Evolutionary conservation across 2,329 filamentous ascomycete species (phyloP), one percentile per base, ranked within the genome.

Genomic region (Gaeumannomyces tritici): DNA sequence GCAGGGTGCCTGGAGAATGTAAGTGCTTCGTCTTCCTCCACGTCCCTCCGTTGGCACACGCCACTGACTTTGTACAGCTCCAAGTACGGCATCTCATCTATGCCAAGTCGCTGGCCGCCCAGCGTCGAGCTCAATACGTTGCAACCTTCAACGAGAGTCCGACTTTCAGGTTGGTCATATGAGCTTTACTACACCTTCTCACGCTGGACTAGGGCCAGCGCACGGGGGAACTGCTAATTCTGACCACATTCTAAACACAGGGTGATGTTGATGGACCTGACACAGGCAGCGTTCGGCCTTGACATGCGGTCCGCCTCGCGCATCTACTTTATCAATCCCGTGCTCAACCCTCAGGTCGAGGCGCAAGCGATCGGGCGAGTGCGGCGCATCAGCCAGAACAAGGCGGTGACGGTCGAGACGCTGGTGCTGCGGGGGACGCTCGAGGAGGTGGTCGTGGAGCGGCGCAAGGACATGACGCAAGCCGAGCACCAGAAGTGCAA

Each of bases 291-390:
- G 0, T 91, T 93, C 65, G 93, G 93, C 0, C 80, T 98, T 0
- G 93, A 97, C 70, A 86, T 97, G 73, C 87, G 87, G 61, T 86
- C 85, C 13, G 93, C 93, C 1, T 95, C 89, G 5, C 80, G 93
- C 2, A 88, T 98, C 12, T 96, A 92, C 74, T 97, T 98, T 65
- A 83, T 96, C 62, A 93, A 89, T 66, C 93, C 93, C 0, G 90
- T 96, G 15, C 88, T 95, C 71, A 89, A 93, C 61, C 91, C 91
- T 0, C 85, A 90, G 66, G 83, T 96, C 0, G 90, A 96, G 72
- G 91, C 90, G 1, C 93, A 98, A 73, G 93, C 93, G 0, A 91
- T 97, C 65, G 96, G 96, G 64, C 87, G 93, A 70, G 91, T 90
- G 0, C 89, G 96, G 67, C 83, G 93, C 15, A 96, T 97, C 68